Evolutionary conservation across 1,284 basidiomycete species (phyloP).

Genomic region (Trichosporon ovoides): DNA sequence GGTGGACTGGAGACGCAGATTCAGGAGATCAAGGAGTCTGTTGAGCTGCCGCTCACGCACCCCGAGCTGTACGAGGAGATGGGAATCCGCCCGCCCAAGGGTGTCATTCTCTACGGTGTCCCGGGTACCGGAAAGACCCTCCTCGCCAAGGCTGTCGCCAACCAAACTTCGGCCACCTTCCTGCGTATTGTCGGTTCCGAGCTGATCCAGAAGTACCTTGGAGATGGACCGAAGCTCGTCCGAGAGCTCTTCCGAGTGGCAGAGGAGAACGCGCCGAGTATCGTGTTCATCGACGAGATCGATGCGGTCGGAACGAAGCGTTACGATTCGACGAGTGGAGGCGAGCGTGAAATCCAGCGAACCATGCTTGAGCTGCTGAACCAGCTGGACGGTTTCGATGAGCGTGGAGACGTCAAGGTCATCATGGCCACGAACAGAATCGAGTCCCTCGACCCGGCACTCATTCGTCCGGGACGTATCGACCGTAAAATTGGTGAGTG

Average conservation of each 20-base stretch:
- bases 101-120: conserved; percentile 97
- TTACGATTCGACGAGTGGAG: conserved; percentile 91
- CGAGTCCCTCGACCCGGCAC: conserved; percentile 89
- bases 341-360: conserved; percentile 96
- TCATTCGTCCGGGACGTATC: conserved; percentile 96
- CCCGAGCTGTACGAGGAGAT: conserved; percentile 99
- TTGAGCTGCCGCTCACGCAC: conserved; percentile 95
- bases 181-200: conserved; percentile 96
- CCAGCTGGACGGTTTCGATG: conserved; percentile 90
- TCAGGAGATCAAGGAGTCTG: conserved; percentile 99
- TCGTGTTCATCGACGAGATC: conserved; percentile 99
- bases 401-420: conserved; percentile 97
- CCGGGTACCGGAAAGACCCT: conserved; percentile 98
- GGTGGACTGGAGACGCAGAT: conserved; percentile 96
- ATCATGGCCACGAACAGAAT: conserved; percentile 59
- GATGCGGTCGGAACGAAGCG: conserved; percentile 98
- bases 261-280: conserved; percentile 94
- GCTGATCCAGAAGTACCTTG: conserved; percentile 98
- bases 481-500: conserved; percentile 81
- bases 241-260: conserved; percentile 95
- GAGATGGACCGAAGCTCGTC: conserved; percentile 98
- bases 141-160: conserved; percentile 96
- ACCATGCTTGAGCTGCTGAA: conserved; percentile 87
- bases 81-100: conserved; percentile 98
- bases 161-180: conserved; percentile 98